Percentiles rank a stretch among this genome's conserved stretches.
These are phyloP conservation scores for Gnetum montanum DNA, from an alignment of 75 land plant species.

Conservation along the genomic window DNA sequence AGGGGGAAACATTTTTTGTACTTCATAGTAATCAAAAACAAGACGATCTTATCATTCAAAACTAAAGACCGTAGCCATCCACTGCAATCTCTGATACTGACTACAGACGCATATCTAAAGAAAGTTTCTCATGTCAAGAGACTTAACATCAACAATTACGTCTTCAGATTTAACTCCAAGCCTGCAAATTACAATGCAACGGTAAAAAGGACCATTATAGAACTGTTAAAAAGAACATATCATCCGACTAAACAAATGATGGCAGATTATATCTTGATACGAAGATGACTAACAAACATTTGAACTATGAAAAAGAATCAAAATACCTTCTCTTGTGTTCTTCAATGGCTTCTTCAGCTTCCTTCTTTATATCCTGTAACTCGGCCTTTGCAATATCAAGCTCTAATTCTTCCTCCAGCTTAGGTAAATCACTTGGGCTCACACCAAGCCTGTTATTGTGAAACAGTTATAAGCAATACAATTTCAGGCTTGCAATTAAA, in stretches of 20 bases:
- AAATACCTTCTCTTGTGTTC: conserved; percentile 57
- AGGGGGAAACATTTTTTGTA: too few species aligned
- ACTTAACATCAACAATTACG: conserved; percentile 33
- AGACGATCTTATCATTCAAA: too few species aligned
- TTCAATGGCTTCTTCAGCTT: conserved; percentile 63
- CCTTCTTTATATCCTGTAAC: conserved; percentile 49
- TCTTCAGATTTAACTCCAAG: conserved; percentile 54
- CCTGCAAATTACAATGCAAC: conserved; percentile 18
- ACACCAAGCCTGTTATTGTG: conserved; percentile 73
- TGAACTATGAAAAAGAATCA: neutral
- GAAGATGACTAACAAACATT: too few species aligned
- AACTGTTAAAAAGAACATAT: neutral
- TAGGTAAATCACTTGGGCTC: conserved; percentile 44
- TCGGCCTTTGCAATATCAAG: conserved; percentile 58
- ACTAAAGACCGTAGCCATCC: too few species aligned
- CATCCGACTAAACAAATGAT: neutral
- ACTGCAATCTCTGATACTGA: too few species aligned
- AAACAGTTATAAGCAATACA: too few species aligned
- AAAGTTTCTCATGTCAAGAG: conserved; percentile 56
- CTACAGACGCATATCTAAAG: too few species aligned
- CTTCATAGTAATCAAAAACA: too few species aligned
- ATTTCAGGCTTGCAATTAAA: too few species aligned
- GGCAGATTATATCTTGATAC: neutral
- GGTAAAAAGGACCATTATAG: neutral
- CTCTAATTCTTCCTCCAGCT: conserved; percentile 63